A percentile compares a stretch with the other conserved stretches of the same genome.
Evolutionary conservation across 2,329 filamentous ascomycete species (phyloP).

Genomic region (Cladophialophora exuberans): DNA sequence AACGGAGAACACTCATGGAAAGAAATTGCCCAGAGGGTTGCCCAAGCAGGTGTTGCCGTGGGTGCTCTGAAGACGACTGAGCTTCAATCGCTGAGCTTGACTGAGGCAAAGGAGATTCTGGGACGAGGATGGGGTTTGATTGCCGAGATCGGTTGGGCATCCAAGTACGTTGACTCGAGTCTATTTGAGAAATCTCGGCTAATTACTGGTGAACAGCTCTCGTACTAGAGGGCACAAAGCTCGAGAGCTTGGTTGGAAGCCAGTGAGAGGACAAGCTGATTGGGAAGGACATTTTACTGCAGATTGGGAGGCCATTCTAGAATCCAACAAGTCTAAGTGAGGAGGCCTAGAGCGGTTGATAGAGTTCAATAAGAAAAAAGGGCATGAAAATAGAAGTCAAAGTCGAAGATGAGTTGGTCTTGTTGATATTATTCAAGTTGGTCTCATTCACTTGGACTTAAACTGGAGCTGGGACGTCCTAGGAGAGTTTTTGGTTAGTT

Average conservation of each 20-base stretch:
- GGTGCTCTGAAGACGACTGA: not conserved
- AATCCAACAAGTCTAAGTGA: not conserved
- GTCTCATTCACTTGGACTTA: too few relatives aligned
- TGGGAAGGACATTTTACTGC: not conserved
- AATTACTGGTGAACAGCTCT: not conserved
- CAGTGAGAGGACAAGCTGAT: not conserved
- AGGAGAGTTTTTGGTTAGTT: too few relatives aligned
- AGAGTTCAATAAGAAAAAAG: too few relatives aligned
- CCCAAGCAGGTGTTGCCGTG: not conserved
- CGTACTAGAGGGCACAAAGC: not conserved
- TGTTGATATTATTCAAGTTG: too few relatives aligned
- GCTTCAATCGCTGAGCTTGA: not conserved
- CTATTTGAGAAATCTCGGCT: not conserved
- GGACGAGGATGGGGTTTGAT: not conserved
- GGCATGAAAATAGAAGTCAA: too few relatives aligned
- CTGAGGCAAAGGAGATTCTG: not conserved
- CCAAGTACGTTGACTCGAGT: not conserved
- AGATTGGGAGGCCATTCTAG: not conserved
- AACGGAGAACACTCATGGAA: constrained; percentile 47
- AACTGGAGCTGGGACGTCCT: too few relatives aligned
- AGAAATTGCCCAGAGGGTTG: not conserved
- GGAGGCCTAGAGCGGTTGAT: too few relatives aligned
- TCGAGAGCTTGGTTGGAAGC: not conserved
- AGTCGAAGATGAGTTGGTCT: too few relatives aligned
- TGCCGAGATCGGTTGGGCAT: not conserved